Conservation (phyloP, 148 eudicot genomes). For the Silene conica region DNA sequence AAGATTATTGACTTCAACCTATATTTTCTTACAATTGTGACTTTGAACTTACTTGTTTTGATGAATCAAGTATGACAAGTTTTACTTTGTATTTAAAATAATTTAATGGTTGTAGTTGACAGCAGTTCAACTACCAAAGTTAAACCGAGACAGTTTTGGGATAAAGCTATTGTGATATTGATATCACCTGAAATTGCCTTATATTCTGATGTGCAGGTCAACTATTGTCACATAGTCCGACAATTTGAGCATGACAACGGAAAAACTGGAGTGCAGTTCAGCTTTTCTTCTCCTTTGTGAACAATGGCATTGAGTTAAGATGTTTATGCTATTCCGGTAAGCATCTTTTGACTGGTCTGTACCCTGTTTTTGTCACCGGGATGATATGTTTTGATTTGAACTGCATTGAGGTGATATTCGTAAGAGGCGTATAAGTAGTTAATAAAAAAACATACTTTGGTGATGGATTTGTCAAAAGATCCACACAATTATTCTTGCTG, state of each 20-base stretch:
- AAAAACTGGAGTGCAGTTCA: slow-evolving; percentile 78
- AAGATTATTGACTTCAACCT: too few species aligned
- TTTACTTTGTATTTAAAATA: too few species aligned
- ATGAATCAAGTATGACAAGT: neutral
- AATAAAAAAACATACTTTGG: neutral
- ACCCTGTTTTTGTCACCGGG: slow-evolving; percentile 18
- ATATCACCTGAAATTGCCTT: too few species aligned
- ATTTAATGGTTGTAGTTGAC: too few species aligned
- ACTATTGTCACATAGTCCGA: slow-evolving; percentile 74
- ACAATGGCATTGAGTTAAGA: slow-evolving; percentile 7
- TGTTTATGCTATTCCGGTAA: slow-evolving; percentile 18
- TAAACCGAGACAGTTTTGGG: too few species aligned
- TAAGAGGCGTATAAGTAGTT: slow-evolving; percentile 10
- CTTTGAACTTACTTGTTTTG: neutral
- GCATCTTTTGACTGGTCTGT: neutral
- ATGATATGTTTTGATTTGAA: neutral
- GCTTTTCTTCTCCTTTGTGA: slow-evolving; percentile 70
- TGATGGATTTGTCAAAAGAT: slow-evolving; percentile 7
- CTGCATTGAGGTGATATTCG: neutral
- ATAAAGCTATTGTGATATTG: too few species aligned
- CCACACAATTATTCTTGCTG: neutral
- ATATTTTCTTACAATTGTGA: too few species aligned
- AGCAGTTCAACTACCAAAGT: too few species aligned
- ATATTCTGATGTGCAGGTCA: slow-evolving; percentile 44
- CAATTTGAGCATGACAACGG: slow-evolving; percentile 73